A percentile compares a stretch with the other conserved stretches of the same genome.
Conservation (phyloP, 108 stramenopile species). For the Cyclotella sp. region DNA sequence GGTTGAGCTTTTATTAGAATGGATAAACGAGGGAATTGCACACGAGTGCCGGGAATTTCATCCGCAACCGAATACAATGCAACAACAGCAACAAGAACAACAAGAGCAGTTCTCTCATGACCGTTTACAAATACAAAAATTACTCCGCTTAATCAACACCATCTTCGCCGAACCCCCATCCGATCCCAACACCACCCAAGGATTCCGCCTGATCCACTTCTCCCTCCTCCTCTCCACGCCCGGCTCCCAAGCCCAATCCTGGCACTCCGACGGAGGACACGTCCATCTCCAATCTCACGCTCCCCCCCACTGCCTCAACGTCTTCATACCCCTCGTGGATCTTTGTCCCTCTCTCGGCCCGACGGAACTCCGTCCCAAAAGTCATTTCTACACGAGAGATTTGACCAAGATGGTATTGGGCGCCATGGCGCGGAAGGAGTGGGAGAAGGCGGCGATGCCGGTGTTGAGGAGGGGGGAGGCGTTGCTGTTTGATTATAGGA, state of each 20-base stretch:
- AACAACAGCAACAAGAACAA: background rate
- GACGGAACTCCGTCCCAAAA: conserved; percentile 76
- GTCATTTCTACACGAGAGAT: conserved; percentile 73
- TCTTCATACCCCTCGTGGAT: conserved; percentile 74
- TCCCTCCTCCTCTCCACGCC: conserved; percentile 40
- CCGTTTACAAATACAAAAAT: conserved; percentile 6
- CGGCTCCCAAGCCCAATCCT: conserved; percentile 56
- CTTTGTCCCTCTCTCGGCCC: conserved; percentile 58
- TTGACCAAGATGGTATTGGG: conserved; percentile 67
- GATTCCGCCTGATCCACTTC: conserved; percentile 24
- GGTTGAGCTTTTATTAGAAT: conserved; percentile 1
- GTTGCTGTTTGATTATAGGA: conserved; percentile 78
- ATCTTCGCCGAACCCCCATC: conserved; percentile 13
- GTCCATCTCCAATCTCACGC: conserved; percentile 51
- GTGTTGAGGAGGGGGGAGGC: conserved; percentile 58
- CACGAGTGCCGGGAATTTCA: background rate
- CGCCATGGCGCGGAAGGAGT: conserved; percentile 59
- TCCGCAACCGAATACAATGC: background rate
- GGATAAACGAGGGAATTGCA: conserved; percentile 1
- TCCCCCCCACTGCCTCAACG: conserved; percentile 68
- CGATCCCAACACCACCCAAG: background rate
- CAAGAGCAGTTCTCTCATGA: conserved; percentile 4
- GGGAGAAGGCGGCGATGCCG: conserved; percentile 57
- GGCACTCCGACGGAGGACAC: conserved; percentile 85
- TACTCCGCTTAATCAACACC: conserved; percentile 25